Evolutionary conservation across 2,329 filamentous ascomycete genomes (phyloP).

Genomic region (Raffaelea albimanens): DNA sequence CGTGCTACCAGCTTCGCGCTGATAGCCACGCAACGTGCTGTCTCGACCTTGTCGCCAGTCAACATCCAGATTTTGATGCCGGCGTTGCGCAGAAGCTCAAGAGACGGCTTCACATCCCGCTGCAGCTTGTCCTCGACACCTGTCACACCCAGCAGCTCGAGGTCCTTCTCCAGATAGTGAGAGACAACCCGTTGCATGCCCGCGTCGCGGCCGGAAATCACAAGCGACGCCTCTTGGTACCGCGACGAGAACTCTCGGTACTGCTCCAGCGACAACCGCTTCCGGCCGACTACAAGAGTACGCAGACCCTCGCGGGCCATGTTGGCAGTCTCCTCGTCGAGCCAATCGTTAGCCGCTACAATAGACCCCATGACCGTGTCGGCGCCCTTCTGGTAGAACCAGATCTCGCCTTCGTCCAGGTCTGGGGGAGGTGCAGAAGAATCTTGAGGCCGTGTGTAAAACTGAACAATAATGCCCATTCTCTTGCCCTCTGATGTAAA

Average conservation of each 20-base stretch:
- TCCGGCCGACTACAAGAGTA: slow-evolving; percentile 90
- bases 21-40: slow-evolving; percentile 89
- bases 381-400: slow-evolving; percentile 98
- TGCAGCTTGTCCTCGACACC: slow-evolving; percentile 97
- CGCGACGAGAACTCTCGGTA: slow-evolving; percentile 70
- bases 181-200: slow-evolving; percentile 74
- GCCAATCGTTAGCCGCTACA: slow-evolving; percentile 93
- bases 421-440: slow-evolving; percentile 34
- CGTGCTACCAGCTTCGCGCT: slow-evolving; percentile 88
- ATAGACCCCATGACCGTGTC: slow-evolving; percentile 98
- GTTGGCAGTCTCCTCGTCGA: slow-evolving; percentile 98
- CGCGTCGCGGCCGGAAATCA: slow-evolving; percentile 69
- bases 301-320: slow-evolving; percentile 96
- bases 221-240: slow-evolving; percentile 72
- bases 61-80: slow-evolving; percentile 99
- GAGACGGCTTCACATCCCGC: slow-evolving; percentile 85
- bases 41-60: slow-evolving; percentile 97
- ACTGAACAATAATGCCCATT: slow-evolving; percentile 95
- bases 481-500: slow-evolving; percentile 97
- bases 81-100: slow-evolving; percentile 90
- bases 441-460: slow-evolving; percentile 50
- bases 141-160: slow-evolving; percentile 93
- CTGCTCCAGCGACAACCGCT: slow-evolving; percentile 66
- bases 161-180: slow-evolving; percentile 72
- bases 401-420: slow-evolving; percentile 66